Base-by-base conservation (phyloP, 176 grass and related monocot species). In the Carex parvula region DNA sequence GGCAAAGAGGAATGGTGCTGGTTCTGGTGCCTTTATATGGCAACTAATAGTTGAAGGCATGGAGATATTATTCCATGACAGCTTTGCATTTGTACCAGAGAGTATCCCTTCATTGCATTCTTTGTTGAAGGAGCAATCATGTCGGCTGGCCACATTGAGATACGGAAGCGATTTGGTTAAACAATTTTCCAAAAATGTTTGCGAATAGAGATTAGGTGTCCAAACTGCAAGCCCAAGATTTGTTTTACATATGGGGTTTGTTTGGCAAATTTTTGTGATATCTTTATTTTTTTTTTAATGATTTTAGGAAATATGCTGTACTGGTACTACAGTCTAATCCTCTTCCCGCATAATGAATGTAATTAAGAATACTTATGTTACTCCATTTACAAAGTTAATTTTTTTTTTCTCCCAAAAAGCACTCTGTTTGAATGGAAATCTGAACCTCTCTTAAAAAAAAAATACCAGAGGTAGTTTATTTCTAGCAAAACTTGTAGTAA, bases 71-170 rank as follows among this genome's bases (percentile, higher is more conserved):
- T 95, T 56, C 83, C 73, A 83, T 17, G 96, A 99, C 72, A 89
- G 77, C 68, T 99, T 90, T 69, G 87, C 90, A 18, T 78, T 99
- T 64, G 84, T 99, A 64, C 91, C 96, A 63, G 88, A 91, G 83
- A 87, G 91, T 75, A 68, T 54, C 64, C 91, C 96, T 50, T 91
- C 87, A 14, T 81, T 95, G 91, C 70, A 86, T 65, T 81, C 53
- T 82, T 35, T 99, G 61, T 83, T 99, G 37, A 99, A 84, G 93
- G 83, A 88, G 77, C 93, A 95, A 76, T 99, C 97, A 52, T 96
- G 93, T 84, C 83, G 93, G 84, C 60, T 99, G 22, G 87, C 90
- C 5, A 21, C 62, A 70, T 84, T 99, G 15, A 85, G 88, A 79
- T 81, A 81, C 18, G 84, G 83, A 0, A 70, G 21, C 5, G 37